Evolutionary conservation across 345 rosid species (phyloP).

Genomic region (Salix suchowensis): DNA sequence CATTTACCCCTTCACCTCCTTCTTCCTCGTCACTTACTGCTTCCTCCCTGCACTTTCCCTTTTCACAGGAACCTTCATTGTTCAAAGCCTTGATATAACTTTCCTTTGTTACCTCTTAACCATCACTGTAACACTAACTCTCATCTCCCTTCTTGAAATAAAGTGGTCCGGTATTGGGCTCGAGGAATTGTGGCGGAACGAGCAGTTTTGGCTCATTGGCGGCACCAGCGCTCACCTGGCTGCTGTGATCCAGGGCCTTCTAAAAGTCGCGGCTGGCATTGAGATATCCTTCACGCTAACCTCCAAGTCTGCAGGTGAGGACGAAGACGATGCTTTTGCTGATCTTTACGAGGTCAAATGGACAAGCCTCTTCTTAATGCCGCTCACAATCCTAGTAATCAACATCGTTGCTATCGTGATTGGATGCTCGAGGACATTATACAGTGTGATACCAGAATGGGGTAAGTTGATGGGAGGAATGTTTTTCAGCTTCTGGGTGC

Average conservation of each 20-base stretch:
- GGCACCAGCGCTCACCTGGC: slow-evolving; percentile 85
- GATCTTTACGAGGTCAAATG: slow-evolving; percentile 84
- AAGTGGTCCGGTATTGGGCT: slow-evolving; percentile 82
- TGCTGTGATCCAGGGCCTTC: slow-evolving; percentile 81
- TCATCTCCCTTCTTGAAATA: slow-evolving; percentile 79
- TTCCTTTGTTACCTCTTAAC: slow-evolving; percentile 69
- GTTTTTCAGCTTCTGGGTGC: slow-evolving; percentile 87
- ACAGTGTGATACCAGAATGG: slow-evolving; percentile 89
- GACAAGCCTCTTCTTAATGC: slow-evolving; percentile 82
- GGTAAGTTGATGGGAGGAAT: slow-evolving; percentile 71
- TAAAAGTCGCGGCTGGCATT: slow-evolving; percentile 71
- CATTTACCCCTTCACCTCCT: slow-evolving; percentile 82
- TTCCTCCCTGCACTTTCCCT: slow-evolving; percentile 87
- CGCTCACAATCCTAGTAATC: slow-evolving; percentile 65
- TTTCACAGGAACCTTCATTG: slow-evolving; percentile 72
- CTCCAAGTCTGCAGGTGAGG: slow-evolving; percentile 63
- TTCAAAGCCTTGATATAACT: slow-evolving; percentile 46
- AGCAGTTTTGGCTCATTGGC: slow-evolving; percentile 93
- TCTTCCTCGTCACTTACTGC: slow-evolving; percentile 69
- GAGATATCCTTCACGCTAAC: slow-evolving; percentile 85
- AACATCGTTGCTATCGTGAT: slow-evolving; percentile 68
- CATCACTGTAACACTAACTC: slow-evolving; percentile 53
- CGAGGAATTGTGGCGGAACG: slow-evolving; percentile 91
- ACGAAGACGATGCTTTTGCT: slow-evolving; percentile 65
- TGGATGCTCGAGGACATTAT: slow-evolving; percentile 59